A percentile compares a stretch with the other conserved stretches of the same genome.
Conservation (phyloP, 306 rosid species). For the Boehmeria nivea region DNA sequence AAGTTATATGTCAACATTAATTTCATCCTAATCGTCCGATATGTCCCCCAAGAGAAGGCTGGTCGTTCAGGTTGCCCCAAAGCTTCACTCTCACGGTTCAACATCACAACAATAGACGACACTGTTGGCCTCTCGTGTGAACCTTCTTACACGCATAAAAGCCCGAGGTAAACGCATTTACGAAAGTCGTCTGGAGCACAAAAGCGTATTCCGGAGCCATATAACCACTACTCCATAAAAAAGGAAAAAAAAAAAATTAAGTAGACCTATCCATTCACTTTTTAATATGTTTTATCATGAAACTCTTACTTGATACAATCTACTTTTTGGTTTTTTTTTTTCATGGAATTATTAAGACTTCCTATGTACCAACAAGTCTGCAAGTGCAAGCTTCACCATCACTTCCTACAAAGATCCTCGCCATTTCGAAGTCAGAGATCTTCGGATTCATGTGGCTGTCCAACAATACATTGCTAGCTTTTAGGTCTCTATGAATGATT, state of each 20-base stretch:
- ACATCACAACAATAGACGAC: slow-evolving; percentile 18
- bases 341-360: slow-evolving; percentile 19
- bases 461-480: slow-evolving; percentile 54
- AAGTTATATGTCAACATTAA: too few species aligned
- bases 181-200: slow-evolving; percentile 11
- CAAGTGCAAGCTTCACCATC: slow-evolving; percentile 37
- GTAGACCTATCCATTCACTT: too few species aligned
- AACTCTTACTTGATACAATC: too few species aligned
- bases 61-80: slow-evolving; percentile 14
- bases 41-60: background rate
- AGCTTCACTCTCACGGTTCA: slow-evolving; percentile 18
- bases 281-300: background rate
- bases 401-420: slow-evolving; percentile 38
- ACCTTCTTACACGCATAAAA: slow-evolving; percentile 32
- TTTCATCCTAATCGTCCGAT: background rate
- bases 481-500: slow-evolving; percentile 63
- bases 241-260: background rate
- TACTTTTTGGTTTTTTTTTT: too few species aligned
- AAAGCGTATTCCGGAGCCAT: slow-evolving; percentile 51
- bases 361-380: slow-evolving; percentile 59
- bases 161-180: slow-evolving; percentile 18
- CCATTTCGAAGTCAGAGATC: slow-evolving; percentile 73
- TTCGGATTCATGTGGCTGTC: slow-evolving; percentile 50
- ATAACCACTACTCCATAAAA: slow-evolving; percentile 30
- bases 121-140: slow-evolving; percentile 26